phyloP scores from a whole-genome alignment of 345 rosid genomes.

The Carallia pectinifolia region DNA sequence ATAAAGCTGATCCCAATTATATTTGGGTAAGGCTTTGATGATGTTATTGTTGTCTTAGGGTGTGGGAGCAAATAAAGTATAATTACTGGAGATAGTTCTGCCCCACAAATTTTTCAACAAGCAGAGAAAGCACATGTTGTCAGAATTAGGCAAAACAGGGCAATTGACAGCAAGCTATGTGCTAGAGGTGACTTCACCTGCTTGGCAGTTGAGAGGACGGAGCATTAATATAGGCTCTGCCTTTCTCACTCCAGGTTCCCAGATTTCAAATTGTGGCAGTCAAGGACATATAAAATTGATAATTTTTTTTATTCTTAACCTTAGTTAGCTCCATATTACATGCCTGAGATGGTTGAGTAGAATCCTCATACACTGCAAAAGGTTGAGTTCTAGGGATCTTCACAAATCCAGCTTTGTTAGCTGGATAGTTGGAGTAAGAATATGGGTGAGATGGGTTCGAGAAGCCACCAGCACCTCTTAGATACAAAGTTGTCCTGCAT shows the following conservation, averaged over 20 bases:
- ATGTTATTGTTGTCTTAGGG: no score
- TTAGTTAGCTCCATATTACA: conserved; percentile 18
- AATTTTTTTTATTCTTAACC: neutral
- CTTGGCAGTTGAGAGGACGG: neutral
- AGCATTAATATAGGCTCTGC: neutral
- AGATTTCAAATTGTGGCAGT: neutral
- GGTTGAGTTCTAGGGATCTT: conserved; percentile 70
- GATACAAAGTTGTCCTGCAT: conserved; percentile 54
- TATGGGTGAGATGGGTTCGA: conserved; percentile 65
- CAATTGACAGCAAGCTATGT: no score
- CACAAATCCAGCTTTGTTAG: conserved; percentile 52
- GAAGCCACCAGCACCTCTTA: conserved; percentile 94
- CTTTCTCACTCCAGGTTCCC: neutral
- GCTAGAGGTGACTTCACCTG: no score
- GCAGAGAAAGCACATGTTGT: neutral
- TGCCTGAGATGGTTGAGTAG: conserved; percentile 82
- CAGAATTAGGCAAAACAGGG: neutral
- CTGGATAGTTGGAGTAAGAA: conserved; percentile 69
- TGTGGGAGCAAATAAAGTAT: neutral
- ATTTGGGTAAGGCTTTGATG: no score
- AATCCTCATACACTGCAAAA: conserved; percentile 60
- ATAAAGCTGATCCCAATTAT: no score
- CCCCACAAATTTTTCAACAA: neutral
- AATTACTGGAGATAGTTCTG: neutral
- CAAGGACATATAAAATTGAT: no score